These are phyloP conservation scores for Chamaecrista fasciculata DNA, from an alignment of 306 rosid species.

Conservation along the genomic window DNA sequence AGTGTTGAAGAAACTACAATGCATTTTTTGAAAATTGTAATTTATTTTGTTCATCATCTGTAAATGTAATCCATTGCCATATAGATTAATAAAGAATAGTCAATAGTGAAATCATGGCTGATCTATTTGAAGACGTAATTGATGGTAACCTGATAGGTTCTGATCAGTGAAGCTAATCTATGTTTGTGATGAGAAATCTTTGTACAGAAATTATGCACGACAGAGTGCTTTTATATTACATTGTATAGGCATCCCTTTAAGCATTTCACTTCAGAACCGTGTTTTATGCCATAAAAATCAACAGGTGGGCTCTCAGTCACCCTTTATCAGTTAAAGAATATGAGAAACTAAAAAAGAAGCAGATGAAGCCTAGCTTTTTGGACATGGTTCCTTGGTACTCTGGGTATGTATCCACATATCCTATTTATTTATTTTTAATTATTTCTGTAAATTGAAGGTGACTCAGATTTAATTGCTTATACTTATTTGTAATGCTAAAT, in stretches of 20 bases:
- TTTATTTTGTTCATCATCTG: not conserved
- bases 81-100: not conserved
- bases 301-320: constrained; percentile 97
- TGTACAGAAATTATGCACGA: not conserved
- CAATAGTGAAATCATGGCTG: not conserved
- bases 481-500: constrained; percentile 28
- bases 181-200: not conserved
- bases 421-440: not conserved
- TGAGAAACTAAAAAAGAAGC: constrained; percentile 86
- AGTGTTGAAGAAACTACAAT: not conserved
- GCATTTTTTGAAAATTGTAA: not conserved
- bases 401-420: constrained; percentile 52
- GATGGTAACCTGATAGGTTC: not conserved
- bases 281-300: constrained; percentile 32
- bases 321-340: constrained; percentile 83
- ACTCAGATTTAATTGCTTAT: constrained; percentile 29
- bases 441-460: constrained; percentile 23
- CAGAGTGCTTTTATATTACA: constrained; percentile 16
- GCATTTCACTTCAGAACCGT: constrained; percentile 12
- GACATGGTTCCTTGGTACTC: constrained; percentile 99
- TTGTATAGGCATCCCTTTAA: constrained; percentile 8
- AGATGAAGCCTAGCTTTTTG: constrained; percentile 86
- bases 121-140: not conserved
- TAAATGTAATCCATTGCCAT: not conserved
- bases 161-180: no score